Base-by-base conservation (phyloP, 192 early-diverging fungal species). In the Coemansia sp. region DNA sequence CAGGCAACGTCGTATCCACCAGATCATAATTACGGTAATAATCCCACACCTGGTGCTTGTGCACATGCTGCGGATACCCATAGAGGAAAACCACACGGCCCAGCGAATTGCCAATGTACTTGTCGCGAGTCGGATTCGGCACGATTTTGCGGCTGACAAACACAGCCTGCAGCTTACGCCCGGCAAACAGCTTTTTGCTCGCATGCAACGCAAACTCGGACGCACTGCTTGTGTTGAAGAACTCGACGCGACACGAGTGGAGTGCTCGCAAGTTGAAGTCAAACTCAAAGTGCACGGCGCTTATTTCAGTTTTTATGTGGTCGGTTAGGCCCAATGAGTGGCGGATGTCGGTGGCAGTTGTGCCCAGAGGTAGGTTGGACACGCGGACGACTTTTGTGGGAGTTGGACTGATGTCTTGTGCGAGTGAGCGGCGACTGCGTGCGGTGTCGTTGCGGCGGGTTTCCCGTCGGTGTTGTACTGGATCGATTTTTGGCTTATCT, bases 31-130 rank as follows among this genome's bases (percentile, higher is more conserved):
- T 48, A 39, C 64, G 54, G 38, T 63, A 79, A 54, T 60, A 69
- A 5, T 73, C 70, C 24, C 70, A 62, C 12, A 79, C 48, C 58
- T 66, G 70, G 63, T 65, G 61, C 37, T 66, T 35, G 52, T 67
- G 63, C 51, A 73, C 55, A 47, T 73, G 38, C 23, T 43, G 63
- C 58, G 76, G 76, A 12, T 73, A 73, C n/a, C 76, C 76, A 45
- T 69, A 79, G 7, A 79, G 60, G 43, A 73, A 67, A 1, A 73
- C 76, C 17, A 79, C 63, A 12, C 70, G 58, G 15, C 70, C 76
- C 4, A 61, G 56, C 15, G 71, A 61, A 19, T 43, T 56, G 7
- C 71, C 70, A 35, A 73, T 8, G 43, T 79, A 73, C 17, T 69
- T 55, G 15, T 65, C 60, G 6, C 53, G 62, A 1, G 66, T 58